Conservation (phyloP, 148 eudicot species). For the Fagopyrum homotropicum region DNA sequence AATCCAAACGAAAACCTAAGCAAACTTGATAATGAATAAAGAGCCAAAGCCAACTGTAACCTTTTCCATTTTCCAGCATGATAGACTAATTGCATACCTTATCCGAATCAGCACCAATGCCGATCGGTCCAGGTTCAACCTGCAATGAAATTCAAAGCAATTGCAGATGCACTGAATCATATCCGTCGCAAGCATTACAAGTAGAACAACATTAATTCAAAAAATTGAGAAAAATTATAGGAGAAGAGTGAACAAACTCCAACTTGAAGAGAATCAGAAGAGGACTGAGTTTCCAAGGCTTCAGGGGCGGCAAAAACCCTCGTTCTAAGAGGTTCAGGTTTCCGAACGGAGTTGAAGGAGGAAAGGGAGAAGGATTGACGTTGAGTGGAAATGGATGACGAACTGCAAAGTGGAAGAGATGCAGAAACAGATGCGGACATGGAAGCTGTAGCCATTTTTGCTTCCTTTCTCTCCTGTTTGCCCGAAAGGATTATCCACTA, state of each 20-base stretch:
- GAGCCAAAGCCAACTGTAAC: neutral
- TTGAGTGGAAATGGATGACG: constrained; percentile 22
- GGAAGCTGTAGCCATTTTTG: constrained; percentile 35
- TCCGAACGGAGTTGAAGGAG: constrained; percentile 14
- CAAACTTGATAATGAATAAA: neutral
- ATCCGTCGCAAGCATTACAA: neutral
- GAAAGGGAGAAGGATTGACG: constrained; percentile 19
- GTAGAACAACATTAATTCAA: too few species aligned
- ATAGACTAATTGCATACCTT: constrained; percentile 23
- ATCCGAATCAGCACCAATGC: constrained; percentile 32
- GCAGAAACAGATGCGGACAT: constrained; percentile 27
- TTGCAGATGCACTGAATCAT: neutral
- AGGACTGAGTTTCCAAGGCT: constrained; percentile 22
- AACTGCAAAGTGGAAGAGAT: constrained; percentile 22
- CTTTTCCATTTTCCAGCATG: neutral
- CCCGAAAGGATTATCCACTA: constrained; percentile 6
- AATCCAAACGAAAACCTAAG: neutral
- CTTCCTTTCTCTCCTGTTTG: neutral
- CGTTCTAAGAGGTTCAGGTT: constrained; percentile 20
- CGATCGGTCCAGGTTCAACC: constrained; percentile 25
- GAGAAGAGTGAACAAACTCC: neutral
- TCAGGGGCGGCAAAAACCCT: constrained; percentile 43
- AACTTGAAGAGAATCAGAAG: constrained; percentile 19
- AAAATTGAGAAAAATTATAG: neutral
- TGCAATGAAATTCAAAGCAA: constrained; percentile 8